Evolutionary conservation across 495 filamentous ascomycete genomes (phyloP).

Genomic region (Trichoderma erinaceum): DNA sequence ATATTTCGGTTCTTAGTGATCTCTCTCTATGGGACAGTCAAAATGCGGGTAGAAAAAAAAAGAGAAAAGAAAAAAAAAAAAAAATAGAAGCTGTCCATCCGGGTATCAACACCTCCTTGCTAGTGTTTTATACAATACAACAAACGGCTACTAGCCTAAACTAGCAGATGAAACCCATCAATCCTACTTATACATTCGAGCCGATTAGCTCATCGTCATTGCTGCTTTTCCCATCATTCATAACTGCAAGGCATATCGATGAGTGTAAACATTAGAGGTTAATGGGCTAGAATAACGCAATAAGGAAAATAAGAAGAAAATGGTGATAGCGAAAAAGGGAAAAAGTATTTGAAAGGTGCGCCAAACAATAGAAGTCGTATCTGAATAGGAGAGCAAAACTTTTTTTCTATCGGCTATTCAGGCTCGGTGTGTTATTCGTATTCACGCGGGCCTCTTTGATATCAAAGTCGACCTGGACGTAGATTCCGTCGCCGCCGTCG

Average conservation of each 20-base stretch:
- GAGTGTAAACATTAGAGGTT: not conserved
- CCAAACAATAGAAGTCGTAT: not conserved
- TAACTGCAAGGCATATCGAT: not conserved
- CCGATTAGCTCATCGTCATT: too few species aligned
- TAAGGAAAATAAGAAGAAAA: not conserved
- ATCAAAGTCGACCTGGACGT: slow-evolving; percentile 19
- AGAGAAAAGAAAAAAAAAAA: not conserved
- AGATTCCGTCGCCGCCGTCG: slow-evolving; percentile 19
- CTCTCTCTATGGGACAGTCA: not conserved
- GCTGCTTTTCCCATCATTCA: too few species aligned
- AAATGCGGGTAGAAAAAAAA: not conserved
- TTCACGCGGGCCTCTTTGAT: slow-evolving; percentile 14
- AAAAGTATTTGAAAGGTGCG: not conserved
- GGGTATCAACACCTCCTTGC: too few species aligned
- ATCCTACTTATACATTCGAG: too few species aligned
- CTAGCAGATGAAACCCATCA: too few species aligned
- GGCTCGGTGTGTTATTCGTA: not conserved
- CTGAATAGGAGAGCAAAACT: not conserved
- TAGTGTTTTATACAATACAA: too few species aligned
- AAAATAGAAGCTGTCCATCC: not conserved
- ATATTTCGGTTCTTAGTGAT: too few species aligned
- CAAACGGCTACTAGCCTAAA: too few species aligned
- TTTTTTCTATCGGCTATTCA: not conserved
- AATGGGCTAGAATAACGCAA: not conserved
- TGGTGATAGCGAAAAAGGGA: not conserved